Percentiles rank a stretch among this genome's conserved stretches.
These are phyloP conservation scores for Pseudozyma flocculosa DNA, from an alignment of 1,284 basidiomycete genomes.

Conservation along the genomic window DNA sequence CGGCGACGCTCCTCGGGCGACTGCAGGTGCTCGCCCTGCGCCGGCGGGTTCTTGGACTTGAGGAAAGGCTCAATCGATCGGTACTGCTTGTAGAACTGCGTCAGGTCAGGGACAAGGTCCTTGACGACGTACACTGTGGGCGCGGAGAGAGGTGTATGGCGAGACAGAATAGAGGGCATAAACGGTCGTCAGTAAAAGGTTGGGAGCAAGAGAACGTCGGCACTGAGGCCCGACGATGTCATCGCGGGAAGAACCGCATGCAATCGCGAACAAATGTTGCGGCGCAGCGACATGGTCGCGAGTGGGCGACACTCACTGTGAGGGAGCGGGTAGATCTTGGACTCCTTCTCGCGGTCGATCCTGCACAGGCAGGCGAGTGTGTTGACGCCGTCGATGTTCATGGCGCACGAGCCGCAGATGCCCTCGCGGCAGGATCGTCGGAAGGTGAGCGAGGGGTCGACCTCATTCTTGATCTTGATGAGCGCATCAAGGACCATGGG, in stretches of 20 bases:
- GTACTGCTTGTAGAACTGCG: conserved; percentile 98
- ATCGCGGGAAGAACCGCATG: no score
- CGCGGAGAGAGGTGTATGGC: not conserved
- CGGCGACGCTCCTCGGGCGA: conserved; percentile 88
- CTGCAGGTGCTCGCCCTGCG: conserved; percentile 77
- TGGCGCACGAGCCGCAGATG: conserved; percentile 96
- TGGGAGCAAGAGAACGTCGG: no score
- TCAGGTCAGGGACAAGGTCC: conserved; percentile 86
- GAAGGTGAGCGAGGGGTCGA: conserved; percentile 95
- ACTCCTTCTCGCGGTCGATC: conserved; percentile 73
- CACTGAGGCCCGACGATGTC: no score
- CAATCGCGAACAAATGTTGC: no score
- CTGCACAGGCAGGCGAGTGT: conserved; percentile 96
- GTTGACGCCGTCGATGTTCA: conserved; percentile 96
- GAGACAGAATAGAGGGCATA: not conserved
- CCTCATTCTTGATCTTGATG: conserved; percentile 99
- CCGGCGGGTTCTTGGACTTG: conserved; percentile 52
- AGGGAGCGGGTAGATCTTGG: conserved; percentile 97
- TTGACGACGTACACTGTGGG: conserved; percentile 93
- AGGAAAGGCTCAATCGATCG: conserved; percentile 80
- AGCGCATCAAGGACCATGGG: conserved; percentile 90
- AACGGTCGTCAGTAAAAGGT: no score
- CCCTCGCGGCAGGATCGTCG: conserved; percentile 95
- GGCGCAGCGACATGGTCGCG: not conserved
- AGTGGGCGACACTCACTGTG: conserved; percentile 65